Base-by-base conservation (phyloP, 1,284 basidiomycete genomes). In the Calocybe gambosa region DNA sequence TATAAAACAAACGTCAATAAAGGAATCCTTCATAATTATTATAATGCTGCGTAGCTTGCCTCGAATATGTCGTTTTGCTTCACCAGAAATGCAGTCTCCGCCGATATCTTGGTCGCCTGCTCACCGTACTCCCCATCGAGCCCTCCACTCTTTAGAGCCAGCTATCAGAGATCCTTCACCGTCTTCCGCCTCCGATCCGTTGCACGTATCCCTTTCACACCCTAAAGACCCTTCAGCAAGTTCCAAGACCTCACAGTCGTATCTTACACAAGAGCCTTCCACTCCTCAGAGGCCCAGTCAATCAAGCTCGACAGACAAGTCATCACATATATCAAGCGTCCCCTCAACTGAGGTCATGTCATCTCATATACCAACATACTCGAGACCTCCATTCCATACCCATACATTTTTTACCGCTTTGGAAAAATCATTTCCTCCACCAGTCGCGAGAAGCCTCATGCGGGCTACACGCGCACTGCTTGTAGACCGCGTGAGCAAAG, bases 401-500 rank as follows among this genome's bases (percentile, higher is more conserved):
- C 76, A 81, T 62, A 65, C 69, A 2, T 89, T 90, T 66, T 83
- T 87, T 53, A 57, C 57, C 12, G 79, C 71, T 1, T 68, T 90
- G 29, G 85, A 88, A 55, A 75, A 71, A 61, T 80, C 80, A 0
- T 90, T 90, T 59, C 78, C 86, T 0, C 78, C 78, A 0, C 70
- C 74, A 0, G 81, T 82, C 0, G 84, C 90, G 12, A 74, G 77
- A 19, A 82, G 79, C 51, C 70, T 98, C 50, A 97, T 97, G 93
- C 78, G 87, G 18, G 88, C 89, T 2, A 91, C 90, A 9, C 75
- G 89, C 42, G 83, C 82, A 0, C 67, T 96, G 55, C 76, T 98
- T 28, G 78, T 89, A 2, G 79, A 85, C 55, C 77, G 91, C 25
- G 74, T 89, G 42, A 82, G 82, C n/a, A 70, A 77, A 54, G 88